These are phyloP conservation scores for Aspergillus aculeatus DNA, from an alignment of 2,329 filamentous ascomycete genomes.

Conservation along the genomic window DNA sequence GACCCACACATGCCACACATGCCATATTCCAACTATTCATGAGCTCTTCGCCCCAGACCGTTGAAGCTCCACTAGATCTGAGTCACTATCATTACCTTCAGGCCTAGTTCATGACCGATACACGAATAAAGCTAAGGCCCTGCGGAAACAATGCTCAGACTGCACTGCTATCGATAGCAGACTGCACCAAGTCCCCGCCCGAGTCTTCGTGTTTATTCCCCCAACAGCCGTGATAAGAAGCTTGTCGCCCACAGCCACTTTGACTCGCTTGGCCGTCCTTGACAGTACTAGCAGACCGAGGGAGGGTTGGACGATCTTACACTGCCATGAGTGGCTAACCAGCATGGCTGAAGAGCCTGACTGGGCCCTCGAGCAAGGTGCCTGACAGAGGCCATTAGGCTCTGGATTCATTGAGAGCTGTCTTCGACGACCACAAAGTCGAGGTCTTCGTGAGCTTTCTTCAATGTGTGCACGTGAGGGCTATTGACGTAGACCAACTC, in stretches of 20 bases:
- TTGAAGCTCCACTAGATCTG: conserved; percentile 18
- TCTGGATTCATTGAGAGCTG: conserved; percentile 42
- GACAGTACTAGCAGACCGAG: conserved; percentile 67
- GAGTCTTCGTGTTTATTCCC: conserved; percentile 16
- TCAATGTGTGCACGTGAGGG: no score
- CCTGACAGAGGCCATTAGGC: conserved; percentile 37
- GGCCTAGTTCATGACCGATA: conserved; percentile 54
- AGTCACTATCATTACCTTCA: conserved; percentile 47
- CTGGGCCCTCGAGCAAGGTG: conserved; percentile 39
- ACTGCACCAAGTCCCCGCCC: conserved; percentile 42
- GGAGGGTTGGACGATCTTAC: conserved; percentile 45
- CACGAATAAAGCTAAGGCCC: conserved; percentile 57
- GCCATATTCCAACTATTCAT: not conserved
- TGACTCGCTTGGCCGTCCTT: conserved; percentile 59
- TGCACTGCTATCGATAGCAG: conserved; percentile 51
- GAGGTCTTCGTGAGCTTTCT: conserved; percentile 13
- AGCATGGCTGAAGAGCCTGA: conserved; percentile 59
- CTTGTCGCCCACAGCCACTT: conserved; percentile 21
- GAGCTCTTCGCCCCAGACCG: conserved; percentile 3
- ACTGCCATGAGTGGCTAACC: conserved; percentile 56
- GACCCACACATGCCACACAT: not conserved
- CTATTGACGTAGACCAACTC: no score
- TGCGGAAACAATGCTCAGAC: conserved; percentile 58
- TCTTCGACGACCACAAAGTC: conserved; percentile 34
- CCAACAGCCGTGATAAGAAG: conserved; percentile 24